phyloP scores from a whole-genome alignment of 192 early-diverging fungal species.

The Coemansia sp. region DNA sequence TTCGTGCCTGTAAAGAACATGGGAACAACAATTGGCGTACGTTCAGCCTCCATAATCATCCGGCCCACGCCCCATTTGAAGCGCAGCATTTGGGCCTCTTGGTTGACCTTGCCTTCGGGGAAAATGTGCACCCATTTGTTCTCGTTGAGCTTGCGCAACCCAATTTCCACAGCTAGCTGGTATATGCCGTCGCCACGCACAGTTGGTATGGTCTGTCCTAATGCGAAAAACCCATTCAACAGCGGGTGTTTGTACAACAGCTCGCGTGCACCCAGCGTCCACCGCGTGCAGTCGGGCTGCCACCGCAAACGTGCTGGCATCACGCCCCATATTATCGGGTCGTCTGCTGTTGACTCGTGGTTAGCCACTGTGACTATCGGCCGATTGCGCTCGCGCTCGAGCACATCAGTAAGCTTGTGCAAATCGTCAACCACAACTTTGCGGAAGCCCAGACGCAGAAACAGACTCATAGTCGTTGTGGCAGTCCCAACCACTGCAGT shows the following conservation, averaged over 20 bases:
- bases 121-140: conserved; percentile 88
- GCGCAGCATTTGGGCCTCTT: conserved; percentile 37
- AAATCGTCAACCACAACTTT: conserved; percentile 55
- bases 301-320: conserved; percentile 60
- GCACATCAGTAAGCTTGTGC: conserved; percentile 59
- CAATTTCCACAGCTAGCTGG: conserved; percentile 81
- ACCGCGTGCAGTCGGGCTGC: conserved; percentile 61
- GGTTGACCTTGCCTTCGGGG: conserved; percentile 77
- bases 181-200: conserved; percentile 82
- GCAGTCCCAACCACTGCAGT: conserved; percentile 26
- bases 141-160: conserved; percentile 63
- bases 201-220: conserved; percentile 80
- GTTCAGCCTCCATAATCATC: conserved; percentile 76
- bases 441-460: conserved; percentile 33
- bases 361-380: conserved; percentile 76
- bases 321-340: conserved; percentile 74
- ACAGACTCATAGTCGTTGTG: conserved; percentile 22
- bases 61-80: conserved; percentile 90
- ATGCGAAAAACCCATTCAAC: conserved; percentile 63
- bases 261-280: conserved; percentile 86
- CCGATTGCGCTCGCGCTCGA: conserved; percentile 57
- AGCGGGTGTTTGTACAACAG: conserved; percentile 73
- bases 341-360: conserved; percentile 71
- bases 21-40: conserved; percentile 69
- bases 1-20: conserved; percentile 70